phyloP scores from a whole-genome alignment of 1,139 yeast genomes.

The Taphrina confusa region DNA sequence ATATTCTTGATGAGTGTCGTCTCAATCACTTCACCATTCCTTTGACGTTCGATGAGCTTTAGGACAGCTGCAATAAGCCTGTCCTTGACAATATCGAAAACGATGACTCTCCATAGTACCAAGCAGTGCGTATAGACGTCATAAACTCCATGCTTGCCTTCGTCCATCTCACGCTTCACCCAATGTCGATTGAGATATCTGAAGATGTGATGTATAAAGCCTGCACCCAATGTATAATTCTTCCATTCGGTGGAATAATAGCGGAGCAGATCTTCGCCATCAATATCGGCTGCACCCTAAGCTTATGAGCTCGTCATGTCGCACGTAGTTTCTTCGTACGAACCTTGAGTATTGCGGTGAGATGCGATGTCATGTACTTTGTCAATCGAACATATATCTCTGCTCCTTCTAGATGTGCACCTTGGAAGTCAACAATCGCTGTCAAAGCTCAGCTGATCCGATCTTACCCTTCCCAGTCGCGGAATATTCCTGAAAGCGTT shows the following conservation, averaged over 20 bases:
- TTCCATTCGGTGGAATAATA: constrained; percentile 89
- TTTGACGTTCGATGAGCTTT: constrained; percentile 70
- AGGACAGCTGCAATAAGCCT: constrained; percentile 69
- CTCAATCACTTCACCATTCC: constrained; percentile 76
- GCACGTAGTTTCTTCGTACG: neutral
- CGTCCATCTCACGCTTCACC: constrained; percentile 95
- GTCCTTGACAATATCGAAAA: constrained; percentile 69
- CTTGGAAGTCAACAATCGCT: constrained; percentile 21
- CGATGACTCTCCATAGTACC: constrained; percentile 80
- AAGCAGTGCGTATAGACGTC: constrained; percentile 88
- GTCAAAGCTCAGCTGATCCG: too few species aligned
- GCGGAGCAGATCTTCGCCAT: constrained; percentile 65
- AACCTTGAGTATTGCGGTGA: constrained; percentile 46
- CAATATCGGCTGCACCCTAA: constrained; percentile 44
- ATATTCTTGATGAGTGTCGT: constrained; percentile 69
- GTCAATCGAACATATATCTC: constrained; percentile 78
- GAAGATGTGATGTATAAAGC: constrained; percentile 86
- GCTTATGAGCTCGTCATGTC: constrained; percentile 24
- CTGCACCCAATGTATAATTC: constrained; percentile 86
- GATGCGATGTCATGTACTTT: constrained; percentile 63
- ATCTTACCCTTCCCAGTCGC: constrained; percentile 45
- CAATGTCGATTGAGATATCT: constrained; percentile 96
- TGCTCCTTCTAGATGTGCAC: constrained; percentile 68
- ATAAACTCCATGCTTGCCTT: constrained; percentile 86
- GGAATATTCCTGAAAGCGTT: constrained; percentile 49